Conservation (phyloP, 306 rosid genomes). For the Prunus salicina region DNA sequence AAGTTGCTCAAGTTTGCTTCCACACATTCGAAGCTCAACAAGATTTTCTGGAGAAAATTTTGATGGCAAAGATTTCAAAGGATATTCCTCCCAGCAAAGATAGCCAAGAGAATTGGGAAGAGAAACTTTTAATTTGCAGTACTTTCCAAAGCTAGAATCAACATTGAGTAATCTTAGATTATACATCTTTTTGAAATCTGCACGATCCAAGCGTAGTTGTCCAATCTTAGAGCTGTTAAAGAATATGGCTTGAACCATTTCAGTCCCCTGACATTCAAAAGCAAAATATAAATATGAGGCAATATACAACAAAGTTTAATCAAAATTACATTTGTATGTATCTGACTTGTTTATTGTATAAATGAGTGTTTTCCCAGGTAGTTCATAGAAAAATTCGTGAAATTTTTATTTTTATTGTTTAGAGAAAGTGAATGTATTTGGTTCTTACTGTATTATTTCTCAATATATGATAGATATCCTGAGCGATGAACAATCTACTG, state of each 20-base stretch:
- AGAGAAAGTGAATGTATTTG: not conserved
- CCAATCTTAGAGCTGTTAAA: no score
- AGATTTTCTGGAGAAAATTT: no score
- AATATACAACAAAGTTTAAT: no score
- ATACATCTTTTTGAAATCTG: not conserved
- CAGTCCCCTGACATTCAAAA: not conserved
- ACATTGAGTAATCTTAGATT: not conserved
- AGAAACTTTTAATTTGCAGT: not conserved
- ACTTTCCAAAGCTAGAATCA: no score
- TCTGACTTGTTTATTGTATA: not conserved
- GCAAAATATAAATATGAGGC: not conserved
- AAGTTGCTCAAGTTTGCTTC: not conserved
- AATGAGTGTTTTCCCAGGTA: not conserved
- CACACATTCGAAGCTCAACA: not conserved
- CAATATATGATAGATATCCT: constrained; percentile 24
- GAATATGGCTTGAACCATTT: not conserved
- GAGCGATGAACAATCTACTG: constrained; percentile 2
- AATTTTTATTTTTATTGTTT: no score
- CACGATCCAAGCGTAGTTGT: not conserved
- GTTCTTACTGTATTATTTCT: not conserved
- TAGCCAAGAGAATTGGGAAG: not conserved
- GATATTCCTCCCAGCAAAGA: not conserved
- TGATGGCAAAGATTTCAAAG: not conserved
- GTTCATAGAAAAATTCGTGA: no score
- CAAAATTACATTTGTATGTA: no score